Evolutionary conservation across 495 filamentous ascomycete genomes (phyloP), one percentile per base, ranked within the genome.

Genomic region (Aspergillus steynii): DNA sequence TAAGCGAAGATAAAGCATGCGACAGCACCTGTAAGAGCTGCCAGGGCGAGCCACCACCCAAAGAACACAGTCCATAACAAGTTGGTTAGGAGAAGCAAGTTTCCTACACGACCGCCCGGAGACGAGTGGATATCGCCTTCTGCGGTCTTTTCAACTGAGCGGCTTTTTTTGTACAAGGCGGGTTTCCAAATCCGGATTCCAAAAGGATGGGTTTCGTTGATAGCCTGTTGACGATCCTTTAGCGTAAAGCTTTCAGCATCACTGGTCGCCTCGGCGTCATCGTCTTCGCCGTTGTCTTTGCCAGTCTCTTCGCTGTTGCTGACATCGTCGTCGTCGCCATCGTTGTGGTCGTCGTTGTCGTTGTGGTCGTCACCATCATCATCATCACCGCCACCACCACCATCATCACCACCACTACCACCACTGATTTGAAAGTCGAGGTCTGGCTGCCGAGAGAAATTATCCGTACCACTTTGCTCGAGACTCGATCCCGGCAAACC

Each of bases 121-220:
- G 92, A 88, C 12, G 92, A 97, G 76, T 99, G 95, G 61, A 99
- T 98, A 77, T 99, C 95, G 6, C 90, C 93, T 74, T 99, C 95
- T 4, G 94, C 95, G 42, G 87, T 96, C 77, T 95, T 94, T 66
- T 97, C 91, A 15, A 99, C 95, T 7, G 96, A 98, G 59, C 95
- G 86, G 65, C 87, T 88, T 71, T 99, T 99, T 80, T 98, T 98
- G 82, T 99, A 99, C 46, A 99, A 71, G 0, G 95, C 95, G 25
- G 95, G 95, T 74, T 99, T 99, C 95, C 95, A 99, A 34, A 99
- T 90, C 61, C 95, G 88, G 69, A 99, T 98, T 74, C 95, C 95
- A 65, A 99, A 99, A 0, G 95, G 95, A 79, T 99, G 95, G 0
- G 95, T 99, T 73, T 96, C 88, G 76, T 99, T 99, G 76, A 99